Evolutionary conservation across 2,329 filamentous ascomycete species (phyloP).

Genomic region (Colletotrichum salicis): DNA sequence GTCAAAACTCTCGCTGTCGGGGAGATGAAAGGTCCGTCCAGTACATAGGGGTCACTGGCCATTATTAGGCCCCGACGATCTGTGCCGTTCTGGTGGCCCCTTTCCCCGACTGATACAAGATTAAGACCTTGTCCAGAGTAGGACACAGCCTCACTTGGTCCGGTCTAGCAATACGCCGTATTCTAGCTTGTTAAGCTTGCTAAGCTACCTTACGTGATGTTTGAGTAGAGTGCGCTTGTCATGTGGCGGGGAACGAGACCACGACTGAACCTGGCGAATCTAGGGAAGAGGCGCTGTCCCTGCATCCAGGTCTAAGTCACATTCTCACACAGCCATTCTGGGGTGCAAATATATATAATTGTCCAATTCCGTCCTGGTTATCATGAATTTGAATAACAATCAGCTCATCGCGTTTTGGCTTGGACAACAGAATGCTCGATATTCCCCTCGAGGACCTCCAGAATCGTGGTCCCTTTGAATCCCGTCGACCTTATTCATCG

Average conservation of each 20-base stretch:
- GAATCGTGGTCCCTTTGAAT: neutral
- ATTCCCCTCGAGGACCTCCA: constrained; percentile 4
- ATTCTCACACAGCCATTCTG: neutral
- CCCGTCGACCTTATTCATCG: constrained; percentile 2
- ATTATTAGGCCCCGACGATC: too few species aligned
- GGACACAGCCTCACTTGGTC: neutral
- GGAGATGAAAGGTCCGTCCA: too few species aligned
- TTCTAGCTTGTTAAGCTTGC: neutral
- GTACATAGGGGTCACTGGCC: too few species aligned
- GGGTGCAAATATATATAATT: neutral
- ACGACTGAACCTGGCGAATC: neutral
- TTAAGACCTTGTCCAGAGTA: neutral
- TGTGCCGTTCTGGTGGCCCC: too few species aligned
- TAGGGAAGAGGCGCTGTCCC: neutral
- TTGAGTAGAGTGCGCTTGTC: neutral
- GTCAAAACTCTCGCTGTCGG: too few species aligned
- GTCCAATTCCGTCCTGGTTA: neutral
- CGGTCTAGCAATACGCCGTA: neutral
- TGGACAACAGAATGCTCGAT: constrained; percentile 1
- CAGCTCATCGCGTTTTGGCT: too few species aligned
- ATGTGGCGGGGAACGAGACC: neutral
- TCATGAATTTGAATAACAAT: neutral
- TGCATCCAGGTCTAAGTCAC: neutral
- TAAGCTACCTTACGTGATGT: neutral
- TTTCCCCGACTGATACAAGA: neutral